These are phyloP conservation scores for Neonothopanus nambi DNA, from an alignment of 1,284 basidiomycete genomes.

Conservation along the genomic window DNA sequence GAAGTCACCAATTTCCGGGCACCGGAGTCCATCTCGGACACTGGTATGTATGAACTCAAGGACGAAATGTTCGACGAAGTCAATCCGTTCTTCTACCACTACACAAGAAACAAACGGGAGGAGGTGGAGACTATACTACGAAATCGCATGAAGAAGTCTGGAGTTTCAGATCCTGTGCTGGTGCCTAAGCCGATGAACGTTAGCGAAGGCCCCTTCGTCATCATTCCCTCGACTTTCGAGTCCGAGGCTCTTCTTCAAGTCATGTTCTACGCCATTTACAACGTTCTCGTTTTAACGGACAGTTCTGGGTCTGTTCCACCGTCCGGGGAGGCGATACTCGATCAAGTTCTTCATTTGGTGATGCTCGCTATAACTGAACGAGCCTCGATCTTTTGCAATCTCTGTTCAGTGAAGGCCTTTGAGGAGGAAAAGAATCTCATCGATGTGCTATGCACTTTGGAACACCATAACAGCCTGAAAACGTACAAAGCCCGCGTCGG, in stretches of 20 bases:
- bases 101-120: conserved; percentile 92
- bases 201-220: conserved; percentile 64
- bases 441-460: conserved; percentile 73
- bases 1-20: conserved; percentile 84
- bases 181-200: conserved; percentile 72
- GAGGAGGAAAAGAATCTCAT: conserved; percentile 59
- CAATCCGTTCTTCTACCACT: conserved; percentile 96
- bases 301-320: conserved; percentile 58
- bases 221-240: conserved; percentile 61
- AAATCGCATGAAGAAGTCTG: conserved; percentile 64
- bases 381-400: conserved; percentile 58
- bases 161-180: conserved; percentile 68
- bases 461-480: conserved; percentile 74
- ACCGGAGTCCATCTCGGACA: conserved; percentile 78
- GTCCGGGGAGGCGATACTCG: conserved; percentile 85
- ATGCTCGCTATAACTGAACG: conserved; percentile 82
- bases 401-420: conserved; percentile 55
- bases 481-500: conserved; percentile 66
- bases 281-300: conserved; percentile 65
- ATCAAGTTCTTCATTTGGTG: conserved; percentile 83
- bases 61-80: conserved; percentile 85
- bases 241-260: conserved; percentile 72
- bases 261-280: conserved; percentile 76
- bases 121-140: conserved; percentile 86
- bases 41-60: conserved; percentile 87